These are phyloP conservation scores for Carex sylvatica DNA, from an alignment of 202 grass and related monocot genomes.

Conservation along the genomic window DNA sequence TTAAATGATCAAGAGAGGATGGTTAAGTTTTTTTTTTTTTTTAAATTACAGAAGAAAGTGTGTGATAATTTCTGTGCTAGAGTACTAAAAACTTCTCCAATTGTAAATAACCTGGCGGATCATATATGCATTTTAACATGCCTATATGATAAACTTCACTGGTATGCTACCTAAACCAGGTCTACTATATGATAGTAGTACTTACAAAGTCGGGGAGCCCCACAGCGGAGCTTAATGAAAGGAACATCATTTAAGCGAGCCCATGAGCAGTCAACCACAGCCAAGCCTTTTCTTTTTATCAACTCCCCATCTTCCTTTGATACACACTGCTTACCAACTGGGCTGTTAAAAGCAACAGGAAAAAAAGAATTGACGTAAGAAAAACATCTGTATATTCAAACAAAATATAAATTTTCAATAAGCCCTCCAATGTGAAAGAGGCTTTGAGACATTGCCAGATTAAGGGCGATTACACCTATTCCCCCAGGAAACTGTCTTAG, in stretches of 20 bases:
- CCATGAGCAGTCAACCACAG: conserved; percentile 96
- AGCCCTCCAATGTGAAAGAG: neutral
- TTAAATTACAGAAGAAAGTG: neutral
- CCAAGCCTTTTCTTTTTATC: conserved; percentile 84
- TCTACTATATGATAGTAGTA: conserved; percentile 16
- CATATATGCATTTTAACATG: neutral
- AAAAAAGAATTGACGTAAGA: neutral
- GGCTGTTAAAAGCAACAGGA: conserved; percentile 43
- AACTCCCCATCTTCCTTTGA: conserved; percentile 81
- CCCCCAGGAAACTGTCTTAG: neutral
- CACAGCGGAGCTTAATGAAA: conserved; percentile 88
- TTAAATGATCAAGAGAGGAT: neutral
- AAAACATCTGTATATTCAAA: neutral
- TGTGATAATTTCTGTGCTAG: neutral
- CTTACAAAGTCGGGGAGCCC: conserved; percentile 93
- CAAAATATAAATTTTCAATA: neutral
- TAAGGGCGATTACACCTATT: neutral
- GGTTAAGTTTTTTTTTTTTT: neutral
- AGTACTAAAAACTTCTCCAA: neutral
- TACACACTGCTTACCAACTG: conserved; percentile 87
- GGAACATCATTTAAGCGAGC: conserved; percentile 91
- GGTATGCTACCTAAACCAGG: neutral
- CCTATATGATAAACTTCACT: neutral
- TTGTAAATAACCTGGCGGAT: neutral
- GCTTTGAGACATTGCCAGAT: neutral